A percentile compares a stretch with the other conserved stretches of the same genome.
Evolutionary conservation across 179 eudicot genomes (phyloP).

Genomic region (Spergularia azorica): DNA sequence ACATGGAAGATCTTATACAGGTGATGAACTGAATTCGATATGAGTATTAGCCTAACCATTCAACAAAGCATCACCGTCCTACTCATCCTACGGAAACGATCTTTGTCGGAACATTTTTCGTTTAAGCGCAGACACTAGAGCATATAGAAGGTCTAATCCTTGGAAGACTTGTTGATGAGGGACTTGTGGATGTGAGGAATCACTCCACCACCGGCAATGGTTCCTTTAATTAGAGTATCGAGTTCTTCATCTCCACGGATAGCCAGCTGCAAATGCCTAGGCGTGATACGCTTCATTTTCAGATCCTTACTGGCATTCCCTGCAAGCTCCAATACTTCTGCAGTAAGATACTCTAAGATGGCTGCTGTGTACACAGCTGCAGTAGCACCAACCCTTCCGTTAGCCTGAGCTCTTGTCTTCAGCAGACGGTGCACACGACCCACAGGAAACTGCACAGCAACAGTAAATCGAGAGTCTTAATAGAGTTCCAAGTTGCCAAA

Average conservation of each 20-base stretch:
- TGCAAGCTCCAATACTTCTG: constrained; percentile 60
- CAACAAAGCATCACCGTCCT: too few relatives aligned
- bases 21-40: too few relatives aligned
- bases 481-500: too few relatives aligned
- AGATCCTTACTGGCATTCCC: constrained; percentile 65
- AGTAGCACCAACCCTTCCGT: constrained; percentile 65
- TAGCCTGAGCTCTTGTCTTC: constrained; percentile 52
- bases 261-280: constrained; percentile 66
- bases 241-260: constrained; percentile 69
- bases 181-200: constrained; percentile 72
- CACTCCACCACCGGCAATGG: constrained; percentile 66
- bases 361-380: constrained; percentile 70
- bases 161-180: constrained; percentile 64
- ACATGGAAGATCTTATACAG: too few relatives aligned
- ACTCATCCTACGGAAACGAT: too few relatives aligned
- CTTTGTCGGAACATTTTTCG: not conserved
- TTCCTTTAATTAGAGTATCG: constrained; percentile 64
- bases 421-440: constrained; percentile 64
- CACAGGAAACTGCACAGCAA: constrained; percentile 51
- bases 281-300: constrained; percentile 64
- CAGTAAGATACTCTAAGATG: constrained; percentile 60
- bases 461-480: not conserved
- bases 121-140: not conserved
- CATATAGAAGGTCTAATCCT: constrained; percentile 36
- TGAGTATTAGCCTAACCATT: too few relatives aligned